Percentiles rank a stretch among this genome's conserved stretches.
Evolutionary conservation across 257 asterid genomes (phyloP).

Genomic region (Penstemon eatonii): DNA sequence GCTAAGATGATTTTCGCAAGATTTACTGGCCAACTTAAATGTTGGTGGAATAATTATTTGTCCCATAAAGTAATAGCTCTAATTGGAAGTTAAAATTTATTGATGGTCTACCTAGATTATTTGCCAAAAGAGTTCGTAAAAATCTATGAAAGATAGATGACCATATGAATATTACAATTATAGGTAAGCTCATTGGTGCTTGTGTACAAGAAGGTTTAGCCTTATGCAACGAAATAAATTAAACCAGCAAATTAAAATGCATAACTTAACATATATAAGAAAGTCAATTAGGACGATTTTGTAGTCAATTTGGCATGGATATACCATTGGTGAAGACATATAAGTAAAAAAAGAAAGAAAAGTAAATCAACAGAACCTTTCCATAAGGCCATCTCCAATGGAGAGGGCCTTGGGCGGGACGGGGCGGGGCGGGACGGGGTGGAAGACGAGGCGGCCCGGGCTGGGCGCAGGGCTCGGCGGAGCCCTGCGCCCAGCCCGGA

Average conservation of each 20-base stretch:
- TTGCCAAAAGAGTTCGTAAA: neutral
- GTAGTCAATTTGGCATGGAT: no score
- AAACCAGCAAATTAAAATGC: neutral
- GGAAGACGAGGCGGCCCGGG: no score
- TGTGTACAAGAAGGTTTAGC: neutral
- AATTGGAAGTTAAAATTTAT: neutral
- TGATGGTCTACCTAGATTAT: neutral
- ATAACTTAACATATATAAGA: neutral
- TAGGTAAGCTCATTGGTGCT: neutral
- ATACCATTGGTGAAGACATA: no score
- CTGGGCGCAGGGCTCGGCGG: no score
- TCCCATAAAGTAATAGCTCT: neutral
- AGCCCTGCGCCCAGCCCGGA: no score
- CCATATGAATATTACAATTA: no score
- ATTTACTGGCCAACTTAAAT: neutral
- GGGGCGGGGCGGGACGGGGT: no score
- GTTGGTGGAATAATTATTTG: neutral
- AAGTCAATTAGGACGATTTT: no score
- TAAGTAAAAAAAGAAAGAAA: no score
- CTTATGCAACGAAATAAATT: neutral
- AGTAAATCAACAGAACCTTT: no score
- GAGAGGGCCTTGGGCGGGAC: no score
- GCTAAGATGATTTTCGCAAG: neutral
- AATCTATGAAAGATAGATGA: neutral
- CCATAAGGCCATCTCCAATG: no score